Evolutionary conservation across 2,329 filamentous ascomycete species (phyloP), one percentile per base, ranked within the genome.

Genomic region (Penicillium crustosum): DNA sequence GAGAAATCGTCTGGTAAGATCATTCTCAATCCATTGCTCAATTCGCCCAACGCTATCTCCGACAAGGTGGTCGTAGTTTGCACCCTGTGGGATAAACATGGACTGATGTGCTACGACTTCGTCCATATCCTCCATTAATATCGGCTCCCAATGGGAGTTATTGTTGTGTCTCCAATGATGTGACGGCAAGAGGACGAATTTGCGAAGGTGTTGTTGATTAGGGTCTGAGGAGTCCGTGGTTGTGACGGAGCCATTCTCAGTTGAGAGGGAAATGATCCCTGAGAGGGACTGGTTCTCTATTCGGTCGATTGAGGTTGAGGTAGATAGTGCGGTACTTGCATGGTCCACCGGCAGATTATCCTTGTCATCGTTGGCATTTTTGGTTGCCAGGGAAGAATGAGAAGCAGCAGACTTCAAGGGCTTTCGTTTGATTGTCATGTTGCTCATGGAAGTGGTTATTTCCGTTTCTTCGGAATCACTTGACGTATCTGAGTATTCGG

Each of bases 31-130:
- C 90, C 90, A 94, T 19, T 79, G 78, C 61, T 86, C 81, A 57
- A 94, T 84, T 58, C 85, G 78, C 31, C 81, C 81, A 3, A 85
- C 87, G 3, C 91, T 87, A 71, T 93, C 88, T 0, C 87, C 87
- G n/a, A 93, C 86, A n/a, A 93, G 77, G 61, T 76, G 77, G 66
- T 92, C 89, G 69, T 94, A 93, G 57, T 90, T 87, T 59, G 86
- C 81, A 7, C 88, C 87, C 23, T 68, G 68, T 0, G 86, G 76
- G 13, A 90, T 84, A 76, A 96, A 96, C 51, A 96, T 77, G 0
- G 89, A 88, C 61, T 90, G 93, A 71, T 96, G 92, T 10, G 92
- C 93, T 7, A 85, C 87, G 1, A 96, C 89, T 73, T 96, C 90
- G 69, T 96, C 92, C 60, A 94, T 86, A 52, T 86, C 87, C 57